Conservation (phyloP, 768 basidiomycete species). For the Boletales sp. region DNA sequence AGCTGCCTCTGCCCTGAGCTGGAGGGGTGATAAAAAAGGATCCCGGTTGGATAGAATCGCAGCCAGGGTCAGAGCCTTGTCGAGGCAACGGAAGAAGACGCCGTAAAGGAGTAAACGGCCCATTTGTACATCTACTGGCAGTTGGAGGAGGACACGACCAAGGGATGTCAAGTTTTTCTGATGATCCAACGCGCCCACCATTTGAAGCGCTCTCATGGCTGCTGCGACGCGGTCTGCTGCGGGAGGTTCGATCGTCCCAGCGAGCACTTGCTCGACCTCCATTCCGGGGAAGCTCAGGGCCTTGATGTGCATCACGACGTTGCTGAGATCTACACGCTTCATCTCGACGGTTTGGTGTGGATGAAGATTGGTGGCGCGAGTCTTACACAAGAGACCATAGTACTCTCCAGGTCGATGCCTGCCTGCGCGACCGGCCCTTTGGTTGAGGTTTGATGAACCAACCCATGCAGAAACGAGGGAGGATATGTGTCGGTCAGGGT, state of each 20-base stretch:
- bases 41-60: conserved; percentile 88
- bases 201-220: conserved; percentile 74
- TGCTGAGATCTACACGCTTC: conserved; percentile 85
- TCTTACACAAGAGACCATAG: conserved; percentile 73
- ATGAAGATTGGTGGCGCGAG: conserved; percentile 56
- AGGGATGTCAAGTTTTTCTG: conserved; percentile 78
- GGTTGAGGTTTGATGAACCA: conserved; percentile 84
- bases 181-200: conserved; percentile 83
- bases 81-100: conserved; percentile 89
- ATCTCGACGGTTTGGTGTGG: conserved; percentile 93
- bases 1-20: conserved; percentile 66
- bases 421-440: conserved; percentile 89
- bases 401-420: conserved; percentile 90
- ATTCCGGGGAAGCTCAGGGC: conserved; percentile 85
- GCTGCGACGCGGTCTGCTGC: conserved; percentile 67
- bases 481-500: conserved; percentile 85
- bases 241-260: conserved; percentile 87
- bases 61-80: conserved; percentile 85
- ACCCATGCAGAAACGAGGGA: conserved; percentile 90
- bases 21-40: conserved; percentile 83
- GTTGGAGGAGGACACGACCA: conserved; percentile 81
- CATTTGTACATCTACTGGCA: conserved; percentile 88
- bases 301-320: conserved; percentile 96
- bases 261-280: conserved; percentile 83
- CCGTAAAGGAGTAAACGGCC: conserved; percentile 88